Evolutionary conservation across 164 flowering plant species (phyloP), one percentile per base, ranked within the genome.

Genomic region (Vitis rupestris): DNA sequence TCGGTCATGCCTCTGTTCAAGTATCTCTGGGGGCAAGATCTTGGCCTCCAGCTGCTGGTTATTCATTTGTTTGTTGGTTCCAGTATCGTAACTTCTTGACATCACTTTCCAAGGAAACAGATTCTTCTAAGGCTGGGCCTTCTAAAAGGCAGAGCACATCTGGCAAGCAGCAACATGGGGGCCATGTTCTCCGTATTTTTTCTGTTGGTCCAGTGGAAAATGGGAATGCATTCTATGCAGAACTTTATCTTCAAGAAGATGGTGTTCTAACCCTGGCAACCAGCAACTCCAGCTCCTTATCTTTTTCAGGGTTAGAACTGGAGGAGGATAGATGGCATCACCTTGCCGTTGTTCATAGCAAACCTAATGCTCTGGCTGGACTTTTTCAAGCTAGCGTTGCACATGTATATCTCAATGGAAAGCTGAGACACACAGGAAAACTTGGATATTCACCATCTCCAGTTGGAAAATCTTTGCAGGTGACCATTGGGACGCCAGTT

Each of bases 1-100:
- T 80, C 67, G 98, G 99, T 44, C 95, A 93, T 84, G 97, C 97
- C 66, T 89, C 92, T 72, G 74, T 96, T 73, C 97, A 92, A 81
- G 99, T 93, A 61, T 90, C 98, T 60, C 77, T 96, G 44, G 99
- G 99, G 50, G 98, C 93, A 77, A 88, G 99, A 83, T 90, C 96
- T 63, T 96, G 99, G 99, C 99, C 99, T 74, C 99, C 99, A 74
- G 93, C 94, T 78, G 98, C 99, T 82, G 99, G 99, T 62, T 96
- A 96, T 85, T 96, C 99, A 11, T 96, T 96, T 83, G 92, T 88
- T 62, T 96, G 98, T 74, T 96, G 99, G 99, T 96, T 93, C 78
- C 98, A 92, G 80, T 89, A 75, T 70, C 86, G 67, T 29, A 90
- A 93, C 75, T 80, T 92, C 70, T 77, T 96, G 62, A 89, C 80